phyloP scores from a whole-genome alignment of 2,329 filamentous ascomycete species.

The Coleophoma crateriformis region DNA sequence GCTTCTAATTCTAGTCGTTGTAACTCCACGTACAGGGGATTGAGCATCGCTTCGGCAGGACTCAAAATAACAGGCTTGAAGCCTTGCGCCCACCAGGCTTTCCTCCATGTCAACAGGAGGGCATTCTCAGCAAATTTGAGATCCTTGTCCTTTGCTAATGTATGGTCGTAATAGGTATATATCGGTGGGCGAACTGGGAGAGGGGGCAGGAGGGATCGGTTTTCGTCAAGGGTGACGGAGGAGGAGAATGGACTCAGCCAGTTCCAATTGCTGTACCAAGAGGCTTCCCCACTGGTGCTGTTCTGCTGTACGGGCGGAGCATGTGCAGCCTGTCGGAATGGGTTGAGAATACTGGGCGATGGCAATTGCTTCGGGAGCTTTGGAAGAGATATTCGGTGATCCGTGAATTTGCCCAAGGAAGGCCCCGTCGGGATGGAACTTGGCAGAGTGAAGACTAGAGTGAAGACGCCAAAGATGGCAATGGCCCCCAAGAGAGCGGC shows the following conservation, averaged over 20 bases:
- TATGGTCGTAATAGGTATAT: slow-evolving; percentile 86
- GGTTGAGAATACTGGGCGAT: slow-evolving; percentile 45
- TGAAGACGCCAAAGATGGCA: slow-evolving; percentile 47
- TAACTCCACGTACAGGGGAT: slow-evolving; percentile 70
- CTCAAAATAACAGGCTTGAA: slow-evolving; percentile 82
- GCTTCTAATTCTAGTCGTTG: slow-evolving; percentile 57
- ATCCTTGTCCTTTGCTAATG: slow-evolving; percentile 53
- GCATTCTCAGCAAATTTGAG: slow-evolving; percentile 69
- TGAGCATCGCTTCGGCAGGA: slow-evolving; percentile 73
- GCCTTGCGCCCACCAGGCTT: slow-evolving; percentile 93
- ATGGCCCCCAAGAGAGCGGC: slow-evolving; percentile 45
- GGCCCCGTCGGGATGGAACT: slow-evolving; percentile 41
- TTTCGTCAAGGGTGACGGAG: slow-evolving; percentile 72
- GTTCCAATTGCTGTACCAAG: slow-evolving; percentile 85
- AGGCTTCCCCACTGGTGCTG: slow-evolving; percentile 70
- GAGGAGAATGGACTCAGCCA: slow-evolving; percentile 91
- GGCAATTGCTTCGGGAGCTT: slow-evolving; percentile 34
- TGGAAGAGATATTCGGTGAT: slow-evolving; percentile 44
- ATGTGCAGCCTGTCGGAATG: slow-evolving; percentile 66
- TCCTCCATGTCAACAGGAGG: slow-evolving; percentile 79
- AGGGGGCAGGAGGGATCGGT: slow-evolving; percentile 76
- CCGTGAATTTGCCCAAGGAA: slow-evolving; percentile 41
- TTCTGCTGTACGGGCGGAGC: slow-evolving; percentile 69
- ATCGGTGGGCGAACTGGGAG: slow-evolving; percentile 64
- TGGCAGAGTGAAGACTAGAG: slow-evolving; percentile 46